Evolutionary conservation across 169 alveolate genomes (phyloP), one percentile per base, ranked within the genome.

Genomic region (Eimeria praecox): DNA sequence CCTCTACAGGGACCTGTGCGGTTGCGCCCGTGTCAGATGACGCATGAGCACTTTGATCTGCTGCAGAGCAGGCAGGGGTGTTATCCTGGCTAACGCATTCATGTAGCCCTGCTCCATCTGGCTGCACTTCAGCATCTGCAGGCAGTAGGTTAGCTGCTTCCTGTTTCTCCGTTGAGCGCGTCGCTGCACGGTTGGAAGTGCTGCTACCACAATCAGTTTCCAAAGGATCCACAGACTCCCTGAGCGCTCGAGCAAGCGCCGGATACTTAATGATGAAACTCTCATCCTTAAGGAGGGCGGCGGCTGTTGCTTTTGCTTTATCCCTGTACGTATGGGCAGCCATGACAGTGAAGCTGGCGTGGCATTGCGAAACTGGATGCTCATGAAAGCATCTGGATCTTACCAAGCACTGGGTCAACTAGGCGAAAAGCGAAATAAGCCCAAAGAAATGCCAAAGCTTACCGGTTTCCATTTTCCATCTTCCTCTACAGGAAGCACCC

Each of bases 191-290:
- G 64, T 42, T 30, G 12, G 69, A 78, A 27, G 69, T 12, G 33
- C 18, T 66, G 94, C 94, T 20, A 59, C 49, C 66, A 42, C n/a
- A 52, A 33, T 49, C 44, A 27, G 52, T n/a, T 40, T 62, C 94
- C 44, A 30, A 14, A 9, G 94, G 83, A 40, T 87, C 92, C 92
- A 92, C 95, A 22, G 95, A 71, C 89, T 92, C 95, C n/a, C 71
- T 66, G 20, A 92, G 95, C 9, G 95, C 95, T 92, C 80, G 71
- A 18, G 92, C 95, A 52, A 92, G 95, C 64, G 95, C 92, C 24
- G 95, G 95, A 49, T 92, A 92, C 44, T 92, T 92, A 83, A 85
- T 52, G 16, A 40, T 46, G 62, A 92, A 92, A 64, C 90, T 66
- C 71, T 62, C 95, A 66, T 92, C 92, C 75, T 80, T 82, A 40